Conservation (phyloP, 2,329 filamentous ascomycete genomes). For the Moelleriella libera region DNA sequence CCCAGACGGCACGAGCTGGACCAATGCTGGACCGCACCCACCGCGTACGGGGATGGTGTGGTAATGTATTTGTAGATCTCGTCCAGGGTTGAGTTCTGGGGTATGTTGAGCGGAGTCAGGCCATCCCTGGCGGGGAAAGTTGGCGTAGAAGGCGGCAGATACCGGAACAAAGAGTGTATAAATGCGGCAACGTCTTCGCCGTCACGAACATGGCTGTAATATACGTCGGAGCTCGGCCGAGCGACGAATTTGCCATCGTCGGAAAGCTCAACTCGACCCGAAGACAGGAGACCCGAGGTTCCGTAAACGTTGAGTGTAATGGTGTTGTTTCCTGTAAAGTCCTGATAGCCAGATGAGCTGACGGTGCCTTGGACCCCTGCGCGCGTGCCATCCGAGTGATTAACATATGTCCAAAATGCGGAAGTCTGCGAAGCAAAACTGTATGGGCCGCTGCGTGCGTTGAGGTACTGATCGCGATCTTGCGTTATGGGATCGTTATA, state of each 20-base stretch:
- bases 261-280: constrained; percentile 27
- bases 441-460: constrained; percentile 33
- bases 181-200: constrained; percentile 32
- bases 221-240: constrained; percentile 24
- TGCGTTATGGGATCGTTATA: constrained; percentile 26
- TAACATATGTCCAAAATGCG: constrained; percentile 35
- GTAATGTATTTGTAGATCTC: constrained; percentile 36
- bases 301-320: constrained; percentile 44
- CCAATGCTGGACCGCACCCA: constrained; percentile 38
- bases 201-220: constrained; percentile 32
- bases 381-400: constrained; percentile 23
- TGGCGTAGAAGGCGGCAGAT: constrained; percentile 15
- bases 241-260: constrained; percentile 26
- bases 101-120: constrained; percentile 33
- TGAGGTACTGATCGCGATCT: constrained; percentile 32
- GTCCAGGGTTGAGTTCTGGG: constrained; percentile 26
- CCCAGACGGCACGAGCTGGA: constrained; percentile 36
- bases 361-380: constrained; percentile 38
- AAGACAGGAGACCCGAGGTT: constrained; percentile 36
- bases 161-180: constrained; percentile 33
- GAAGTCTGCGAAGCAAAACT: constrained; percentile 36
- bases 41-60: constrained; percentile 29
- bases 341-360: constrained; percentile 28
- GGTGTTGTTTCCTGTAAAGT: constrained; percentile 25
- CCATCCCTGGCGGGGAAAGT: constrained; percentile 15